Evolutionary conservation across 306 rosid genomes (phyloP), one percentile per base, ranked within the genome.

Genomic region (Prinsepia uniflora): DNA sequence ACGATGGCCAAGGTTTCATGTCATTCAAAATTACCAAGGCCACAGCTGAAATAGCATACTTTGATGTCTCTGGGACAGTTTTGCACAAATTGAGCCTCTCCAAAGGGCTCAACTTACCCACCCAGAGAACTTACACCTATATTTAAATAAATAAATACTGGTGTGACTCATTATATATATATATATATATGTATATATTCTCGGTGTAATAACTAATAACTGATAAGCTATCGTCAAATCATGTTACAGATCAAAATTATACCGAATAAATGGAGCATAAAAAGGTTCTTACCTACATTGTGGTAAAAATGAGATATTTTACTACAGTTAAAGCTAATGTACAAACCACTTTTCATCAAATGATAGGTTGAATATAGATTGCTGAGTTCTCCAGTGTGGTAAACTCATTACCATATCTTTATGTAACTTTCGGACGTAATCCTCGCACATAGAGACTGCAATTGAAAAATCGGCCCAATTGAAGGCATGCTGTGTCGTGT

Each of bases 1-100:
- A 90, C 17, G 96, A 90, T 65, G 96, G 96, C 8, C 96, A 90
- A 75, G 98, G 98, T 2, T 90, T 92, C 42, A 71, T 90, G 84
- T 81, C 91, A 0, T 56, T 82, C 65, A 79, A 85, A 75, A 63
- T 90, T 4, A 66, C 79, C 10, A 17, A 54, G 43, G 60, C 62
- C 42, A 72, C 74, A 42, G 96, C 85, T 50, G 76, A 73, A 19
- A 44, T 88, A 55, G 78, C 67, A 10, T 90, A 72, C 73, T 84
- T 85, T 67, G 90, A 92, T 43, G 63, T 85, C 43, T 79, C 60
- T 50, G 96, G 93, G 71, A 71, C 79, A 13, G 70, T 82, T 40
- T 19, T 88, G 78, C 96, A 92, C 79, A 64, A 58, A 62, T 65
- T 86, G 74, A 82, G 69, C 56, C 73, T 79, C 46, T 63, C 75